phyloP scores from a whole-genome alignment of 1,284 basidiomycete species.

The Ustanciosporium gigantosporum region DNA sequence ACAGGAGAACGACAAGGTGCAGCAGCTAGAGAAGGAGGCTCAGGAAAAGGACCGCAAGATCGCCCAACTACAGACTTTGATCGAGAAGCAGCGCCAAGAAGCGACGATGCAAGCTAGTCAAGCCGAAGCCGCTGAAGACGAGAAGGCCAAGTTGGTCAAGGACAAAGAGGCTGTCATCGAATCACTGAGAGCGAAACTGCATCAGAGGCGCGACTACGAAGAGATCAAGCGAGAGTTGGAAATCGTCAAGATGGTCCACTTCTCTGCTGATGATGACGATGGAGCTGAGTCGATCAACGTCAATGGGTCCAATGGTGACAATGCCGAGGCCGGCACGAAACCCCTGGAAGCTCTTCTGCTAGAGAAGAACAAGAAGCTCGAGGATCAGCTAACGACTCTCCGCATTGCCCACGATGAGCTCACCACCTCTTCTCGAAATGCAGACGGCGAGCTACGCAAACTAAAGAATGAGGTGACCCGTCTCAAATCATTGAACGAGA shows the following conservation, averaged over 20 bases:
- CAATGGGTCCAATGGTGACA: neutral
- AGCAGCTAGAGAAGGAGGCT: conserved; percentile 70
- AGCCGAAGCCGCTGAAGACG: conserved; percentile 78
- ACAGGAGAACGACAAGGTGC: conserved; percentile 66
- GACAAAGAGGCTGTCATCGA: conserved; percentile 73
- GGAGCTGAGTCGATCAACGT: conserved; percentile 61
- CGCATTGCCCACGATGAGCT: conserved; percentile 68
- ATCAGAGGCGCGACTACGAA: conserved; percentile 70
- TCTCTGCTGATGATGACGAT: conserved; percentile 64
- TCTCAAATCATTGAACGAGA: conserved; percentile 79
- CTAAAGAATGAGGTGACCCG: conserved; percentile 74
- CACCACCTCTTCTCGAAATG: conserved; percentile 12
- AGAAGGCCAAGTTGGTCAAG: conserved; percentile 71
- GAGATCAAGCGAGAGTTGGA: conserved; percentile 68
- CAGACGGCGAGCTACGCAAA: conserved; percentile 69
- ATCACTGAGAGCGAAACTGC: conserved; percentile 67
- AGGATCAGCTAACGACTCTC: conserved; percentile 89
- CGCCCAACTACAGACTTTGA: conserved; percentile 12
- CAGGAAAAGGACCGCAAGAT: conserved; percentile 31
- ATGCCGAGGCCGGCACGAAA: conserved; percentile 64
- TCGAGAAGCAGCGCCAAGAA: conserved; percentile 20
- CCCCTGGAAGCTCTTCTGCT: conserved; percentile 88
- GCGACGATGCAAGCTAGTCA: conserved; percentile 63
- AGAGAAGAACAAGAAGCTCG: conserved; percentile 88
- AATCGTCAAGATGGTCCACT: conserved; percentile 51